Evolutionary conservation across 108 stramenopile species (phyloP), one percentile per base, ranked within the genome.

Genomic region (Seminavis robusta): DNA sequence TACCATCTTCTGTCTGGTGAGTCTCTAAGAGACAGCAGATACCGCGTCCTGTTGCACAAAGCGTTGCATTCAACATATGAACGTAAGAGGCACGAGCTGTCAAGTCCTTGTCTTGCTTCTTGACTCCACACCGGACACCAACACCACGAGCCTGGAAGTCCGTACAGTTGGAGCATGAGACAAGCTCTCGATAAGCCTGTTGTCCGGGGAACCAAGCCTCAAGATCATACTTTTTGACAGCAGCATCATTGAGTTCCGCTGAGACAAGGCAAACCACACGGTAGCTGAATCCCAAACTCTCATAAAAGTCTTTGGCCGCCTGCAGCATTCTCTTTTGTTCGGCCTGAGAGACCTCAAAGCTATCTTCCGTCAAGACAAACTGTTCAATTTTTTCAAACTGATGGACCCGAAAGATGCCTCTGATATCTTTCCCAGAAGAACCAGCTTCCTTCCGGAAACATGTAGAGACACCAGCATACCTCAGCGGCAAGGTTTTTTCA

Each of bases 331-430:
- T 71, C 41, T 77, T 85, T 57, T 99, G 99, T 75, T 97, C 95
- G 56, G 64, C 81, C 44, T 84, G 56, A 24, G 90, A 92, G 47
- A 69, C 74, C 61, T 97, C 97, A 42, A 98, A 75, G 51, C 95
- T 95, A 61, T 96, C 95, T 40, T 81, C 88, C 30, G 93, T 94
- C 44, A 98, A 74, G 61, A 93, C 94, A 76, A 99, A 99, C 74
- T 99, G 99, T 73, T 99, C 99, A 56, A 99, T 92, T 86, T 99
- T 99, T 69, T 99, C 98, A 76, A 99, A 99, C 73, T 99, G 99
- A 73, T 99, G 99, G 5, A 99, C 99, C 16, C 99, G 94, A 70
- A 98, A 99, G 61, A 99, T 99, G 26, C 99, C 99, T 63, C 99
- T 95, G 56, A 96, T 97, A 67, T 99, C 99, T 71, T 88, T 90